Evolutionary conservation across 306 rosid species (phyloP).

Genomic region (Urtica urens): DNA sequence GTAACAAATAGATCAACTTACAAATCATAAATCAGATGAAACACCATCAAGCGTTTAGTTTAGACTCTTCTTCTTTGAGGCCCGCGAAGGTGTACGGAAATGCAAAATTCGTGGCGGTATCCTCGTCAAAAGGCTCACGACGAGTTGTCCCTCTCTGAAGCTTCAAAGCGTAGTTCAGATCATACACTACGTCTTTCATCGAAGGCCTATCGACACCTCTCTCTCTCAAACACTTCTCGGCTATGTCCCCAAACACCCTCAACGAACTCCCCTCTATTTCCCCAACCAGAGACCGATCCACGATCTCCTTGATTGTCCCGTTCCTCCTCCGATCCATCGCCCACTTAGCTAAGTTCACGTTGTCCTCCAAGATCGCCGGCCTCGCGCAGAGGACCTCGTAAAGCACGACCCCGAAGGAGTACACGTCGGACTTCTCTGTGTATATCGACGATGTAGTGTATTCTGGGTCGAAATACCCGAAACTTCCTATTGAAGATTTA

Average conservation of each 20-base stretch:
- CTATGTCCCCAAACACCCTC: conserved; percentile 27
- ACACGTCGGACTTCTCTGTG: conserved; percentile 42
- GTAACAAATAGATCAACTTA: no score
- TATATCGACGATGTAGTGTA: conserved; percentile 28
- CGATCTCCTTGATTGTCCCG: conserved; percentile 29
- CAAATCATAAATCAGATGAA: no score
- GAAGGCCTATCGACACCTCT: conserved; percentile 29
- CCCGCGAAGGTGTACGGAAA: no score
- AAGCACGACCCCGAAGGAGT: conserved; percentile 40
- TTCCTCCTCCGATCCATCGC: conserved; percentile 30
- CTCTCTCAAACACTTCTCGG: conserved; percentile 31
- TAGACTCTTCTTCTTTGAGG: no score
- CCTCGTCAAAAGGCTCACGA: conserved; percentile 30
- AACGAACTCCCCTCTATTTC: conserved; percentile 32
- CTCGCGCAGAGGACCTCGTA: conserved; percentile 41
- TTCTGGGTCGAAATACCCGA: conserved; percentile 49
- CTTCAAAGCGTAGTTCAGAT: conserved; percentile 36
- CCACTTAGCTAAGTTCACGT: conserved; percentile 37
- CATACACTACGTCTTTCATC: conserved; percentile 44
- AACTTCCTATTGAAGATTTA: conserved; percentile 40
- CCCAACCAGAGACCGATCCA: conserved; percentile 32
- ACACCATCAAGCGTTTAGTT: no score
- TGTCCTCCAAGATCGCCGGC: conserved; percentile 34
- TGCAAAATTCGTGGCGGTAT: conserved; percentile 5
- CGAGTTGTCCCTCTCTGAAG: conserved; percentile 27